These are phyloP conservation scores for Selaginella tamariscina DNA, from an alignment of 75 land plant genomes.

Conservation along the genomic window DNA sequence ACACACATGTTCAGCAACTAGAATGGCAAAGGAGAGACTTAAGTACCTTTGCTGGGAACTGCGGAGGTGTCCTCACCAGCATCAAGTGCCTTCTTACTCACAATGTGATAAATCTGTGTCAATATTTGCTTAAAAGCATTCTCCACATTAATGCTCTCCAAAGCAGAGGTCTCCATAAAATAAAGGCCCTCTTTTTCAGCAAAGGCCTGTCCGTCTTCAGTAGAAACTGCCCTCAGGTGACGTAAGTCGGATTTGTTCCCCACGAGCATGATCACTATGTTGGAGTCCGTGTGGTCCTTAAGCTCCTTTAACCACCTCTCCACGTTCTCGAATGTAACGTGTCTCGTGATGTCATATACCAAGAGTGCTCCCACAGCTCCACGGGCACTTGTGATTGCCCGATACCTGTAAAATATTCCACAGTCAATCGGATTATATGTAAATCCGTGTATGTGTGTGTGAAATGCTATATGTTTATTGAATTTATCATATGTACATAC, in stretches of 20 bases:
- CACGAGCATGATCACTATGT: constrained; percentile 27
- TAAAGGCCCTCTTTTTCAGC: constrained; percentile 18
- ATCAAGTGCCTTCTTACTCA: constrained; percentile 9
- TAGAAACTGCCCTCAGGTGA: constrained; percentile 19
- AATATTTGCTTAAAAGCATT: constrained; percentile 16
- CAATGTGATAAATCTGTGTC: constrained; percentile 10
- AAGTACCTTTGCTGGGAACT: constrained; percentile 46
- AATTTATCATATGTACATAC: no score
- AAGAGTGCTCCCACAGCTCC: constrained; percentile 24
- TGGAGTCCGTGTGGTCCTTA: constrained; percentile 22
- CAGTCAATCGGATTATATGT: no score
- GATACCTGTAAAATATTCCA: constrained; percentile 14
- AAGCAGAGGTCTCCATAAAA: constrained; percentile 21
- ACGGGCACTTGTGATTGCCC: constrained; percentile 20
- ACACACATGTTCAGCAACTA: no score
- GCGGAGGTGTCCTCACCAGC: constrained; percentile 44
- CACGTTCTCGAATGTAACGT: constrained; percentile 21
- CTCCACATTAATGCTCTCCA: constrained; percentile 21
- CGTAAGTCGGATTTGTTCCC: constrained; percentile 27
- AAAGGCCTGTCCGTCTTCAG: constrained; percentile 17
- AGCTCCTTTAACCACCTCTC: constrained; percentile 25
- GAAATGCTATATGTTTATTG: no score
- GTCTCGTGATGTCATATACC: constrained; percentile 19
- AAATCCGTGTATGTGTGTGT: no score
- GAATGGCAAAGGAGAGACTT: no score